Evolutionary conservation across 2,329 filamentous ascomycete species (phyloP).

Genomic region (Calonectria fujianensis): DNA sequence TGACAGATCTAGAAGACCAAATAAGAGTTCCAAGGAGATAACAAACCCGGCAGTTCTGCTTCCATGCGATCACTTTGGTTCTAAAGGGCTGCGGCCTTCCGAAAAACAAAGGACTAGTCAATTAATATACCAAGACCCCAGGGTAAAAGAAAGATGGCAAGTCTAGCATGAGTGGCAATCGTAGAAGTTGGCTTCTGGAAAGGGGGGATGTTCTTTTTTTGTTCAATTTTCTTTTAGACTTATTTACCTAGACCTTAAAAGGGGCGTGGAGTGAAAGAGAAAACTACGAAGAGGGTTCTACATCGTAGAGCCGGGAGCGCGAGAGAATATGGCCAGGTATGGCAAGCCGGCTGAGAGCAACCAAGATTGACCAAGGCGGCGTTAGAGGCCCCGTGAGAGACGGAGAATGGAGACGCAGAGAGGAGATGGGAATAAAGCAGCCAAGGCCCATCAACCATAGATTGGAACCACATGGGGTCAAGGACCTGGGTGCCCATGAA

Average conservation of each 20-base stretch:
- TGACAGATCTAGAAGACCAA: slow-evolving; percentile 52
- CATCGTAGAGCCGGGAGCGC: background rate
- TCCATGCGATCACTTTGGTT: slow-evolving; percentile 32
- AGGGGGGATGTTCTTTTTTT: background rate
- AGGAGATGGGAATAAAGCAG: slow-evolving; percentile 29
- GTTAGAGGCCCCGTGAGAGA: slow-evolving; percentile 26
- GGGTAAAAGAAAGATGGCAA: background rate
- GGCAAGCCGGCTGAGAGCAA: slow-evolving; percentile 1
- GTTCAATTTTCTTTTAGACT: background rate
- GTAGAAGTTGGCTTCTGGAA: background rate
- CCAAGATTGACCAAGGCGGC: background rate
- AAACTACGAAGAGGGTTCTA: background rate
- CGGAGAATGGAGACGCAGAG: slow-evolving; percentile 12
- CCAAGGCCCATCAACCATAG: slow-evolving; percentile 28
- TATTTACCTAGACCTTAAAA: background rate
- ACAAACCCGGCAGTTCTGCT: slow-evolving; percentile 43
- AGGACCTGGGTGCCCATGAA: slow-evolving; percentile 34
- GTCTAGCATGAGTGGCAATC: background rate
- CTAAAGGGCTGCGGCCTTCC: background rate
- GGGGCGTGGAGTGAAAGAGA: background rate
- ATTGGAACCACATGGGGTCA: slow-evolving; percentile 35
- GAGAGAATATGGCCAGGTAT: background rate
- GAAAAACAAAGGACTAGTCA: background rate
- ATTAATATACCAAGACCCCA: background rate
- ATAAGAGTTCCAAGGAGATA: slow-evolving; percentile 48